Evolutionary conservation across 805 yeast genomes (phyloP), one percentile per base, ranked within the genome.

Genomic region (Ascoidea rubescens): DNA sequence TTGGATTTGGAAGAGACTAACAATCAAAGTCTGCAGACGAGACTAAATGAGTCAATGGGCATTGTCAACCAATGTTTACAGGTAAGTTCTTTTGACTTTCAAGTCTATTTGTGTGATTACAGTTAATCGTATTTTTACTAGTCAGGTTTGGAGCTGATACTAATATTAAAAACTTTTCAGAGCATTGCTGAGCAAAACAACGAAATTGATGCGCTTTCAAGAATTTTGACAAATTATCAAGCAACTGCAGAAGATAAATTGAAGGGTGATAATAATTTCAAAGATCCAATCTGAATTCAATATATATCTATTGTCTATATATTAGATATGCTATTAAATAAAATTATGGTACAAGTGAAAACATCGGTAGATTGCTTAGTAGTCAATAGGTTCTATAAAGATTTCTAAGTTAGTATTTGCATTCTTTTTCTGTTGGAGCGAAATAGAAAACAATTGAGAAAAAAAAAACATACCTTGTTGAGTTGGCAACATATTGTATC

Each of bases 401-500:
- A 5, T n/a, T 46, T 30, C 28, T 46, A 46, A 32, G n/a, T n/a
- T n/a, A n/a, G n/a, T n/a, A n/a, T n/a, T n/a, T n/a, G n/a, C n/a
- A n/a, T n/a, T n/a, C n/a, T n/a, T n/a, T 46, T 17, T n/a, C 28
- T 31, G 16, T 31, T 14, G 16, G 32, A 31, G n/a, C n/a, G 10
- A 47, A 31, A 14, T 30, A 10, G 17, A 47, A 47, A 30, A 47
- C n/a, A 31, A 31, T 10, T 31, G 16, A 16, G 12, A 14, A 5
- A 49, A 16, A 5, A 45, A 42, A 30, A 6, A 48, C 50, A 44
- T 51, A 57, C 62, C 66, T 63, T 81, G 78, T 68, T 87, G 93
- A 53, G 95, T 84, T 63, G 96, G 96, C 67, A 93, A 76, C 69
- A 93, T 67, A 60, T 83, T 82, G 68, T 72, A 91, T 75, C 99